Evolutionary conservation across 129 eudicot genomes (phyloP), one percentile per base, ranked within the genome.

Genomic region (Escallonia rubra): DNA sequence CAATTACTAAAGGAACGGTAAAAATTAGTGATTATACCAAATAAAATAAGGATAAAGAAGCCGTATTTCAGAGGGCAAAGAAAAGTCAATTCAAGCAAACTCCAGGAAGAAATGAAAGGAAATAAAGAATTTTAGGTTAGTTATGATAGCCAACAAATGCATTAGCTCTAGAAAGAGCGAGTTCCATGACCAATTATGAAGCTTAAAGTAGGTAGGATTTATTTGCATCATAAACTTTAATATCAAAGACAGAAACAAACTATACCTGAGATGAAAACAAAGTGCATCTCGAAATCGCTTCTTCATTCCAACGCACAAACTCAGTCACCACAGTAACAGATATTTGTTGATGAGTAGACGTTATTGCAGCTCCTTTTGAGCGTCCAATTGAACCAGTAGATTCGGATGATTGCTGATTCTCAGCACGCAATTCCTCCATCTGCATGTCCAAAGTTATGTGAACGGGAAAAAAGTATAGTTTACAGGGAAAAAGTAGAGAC

Each of bases 291-390:
- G 97, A 82, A 42, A 94, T 72, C 65, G 99, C 99, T 83, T 94
- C 99, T 86, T 94, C 99, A 46, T 94, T 94, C 99, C 99, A 94
- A 42, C 99, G 96, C 12, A 90, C 96, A 80, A 94, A 94, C 82
- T 94, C 99, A 10, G 99, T 94, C 76, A 94, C 99, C 66, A 83
- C 97, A 55, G 97, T 90, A 75, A 94, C 99, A 62, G 99, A 94
- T 76, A 94, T 94, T 78, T 94, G 99, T 73, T 87, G 93, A 69
- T 78, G 87, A 56, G 90, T 84, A 70, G 96, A 89, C 65, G 96
- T 51, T 69, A 87, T 79, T 49, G 99, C 80, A 79, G 97, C 94
- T 47, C 99, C 99, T 75, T 82, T 94, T 13, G 99, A 79, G 56
- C 96, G 96, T 61, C 99, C 99, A 70, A 94, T 90, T 57, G 88